Percentiles rank a stretch among this genome's conserved stretches.
Evolutionary conservation across 768 basidiomycete species (phyloP).

Genomic region (Mycena latifolia): DNA sequence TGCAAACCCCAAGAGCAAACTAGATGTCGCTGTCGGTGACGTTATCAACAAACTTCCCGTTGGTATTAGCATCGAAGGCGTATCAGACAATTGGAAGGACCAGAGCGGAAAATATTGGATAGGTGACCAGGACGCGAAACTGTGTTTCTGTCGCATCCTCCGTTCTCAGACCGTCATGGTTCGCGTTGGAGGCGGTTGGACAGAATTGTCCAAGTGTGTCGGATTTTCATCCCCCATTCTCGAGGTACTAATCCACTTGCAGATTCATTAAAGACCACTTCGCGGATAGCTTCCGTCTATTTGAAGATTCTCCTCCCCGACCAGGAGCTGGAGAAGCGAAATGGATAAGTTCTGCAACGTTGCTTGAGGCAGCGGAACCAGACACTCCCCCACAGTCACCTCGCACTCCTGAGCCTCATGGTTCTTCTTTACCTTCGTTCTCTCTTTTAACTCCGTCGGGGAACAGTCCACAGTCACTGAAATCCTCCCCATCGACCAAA

Average conservation of each 20-base stretch:
- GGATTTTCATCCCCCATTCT: neutral
- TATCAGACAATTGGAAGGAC: conserved; percentile 90
- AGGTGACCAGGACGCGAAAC: conserved; percentile 88
- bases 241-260: conserved; percentile 23
- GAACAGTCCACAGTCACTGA: conserved; percentile 63
- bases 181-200: conserved; percentile 95
- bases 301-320: conserved; percentile 73
- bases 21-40: conserved; percentile 93
- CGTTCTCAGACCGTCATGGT: conserved; percentile 97
- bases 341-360: conserved; percentile 86
- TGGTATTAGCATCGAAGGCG: conserved; percentile 85
- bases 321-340: conserved; percentile 71
- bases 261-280: conserved; percentile 92
- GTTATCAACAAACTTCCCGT: conserved; percentile 92
- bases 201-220: conserved; percentile 88
- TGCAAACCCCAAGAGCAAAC: conserved; percentile 89
- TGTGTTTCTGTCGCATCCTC: conserved; percentile 93
- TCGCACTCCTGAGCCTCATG: conserved; percentile 76
- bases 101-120: conserved; percentile 98
- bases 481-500: conserved; percentile 65
- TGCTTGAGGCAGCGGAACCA: conserved; percentile 68
- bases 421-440: conserved; percentile 73
- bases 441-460: conserved; percentile 70
- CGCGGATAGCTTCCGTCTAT: conserved; percentile 82
- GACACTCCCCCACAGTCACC: conserved; percentile 57